Evolutionary conservation across 495 filamentous ascomycete genomes (phyloP).

Genomic region (Lasiosphaeria ovina): DNA sequence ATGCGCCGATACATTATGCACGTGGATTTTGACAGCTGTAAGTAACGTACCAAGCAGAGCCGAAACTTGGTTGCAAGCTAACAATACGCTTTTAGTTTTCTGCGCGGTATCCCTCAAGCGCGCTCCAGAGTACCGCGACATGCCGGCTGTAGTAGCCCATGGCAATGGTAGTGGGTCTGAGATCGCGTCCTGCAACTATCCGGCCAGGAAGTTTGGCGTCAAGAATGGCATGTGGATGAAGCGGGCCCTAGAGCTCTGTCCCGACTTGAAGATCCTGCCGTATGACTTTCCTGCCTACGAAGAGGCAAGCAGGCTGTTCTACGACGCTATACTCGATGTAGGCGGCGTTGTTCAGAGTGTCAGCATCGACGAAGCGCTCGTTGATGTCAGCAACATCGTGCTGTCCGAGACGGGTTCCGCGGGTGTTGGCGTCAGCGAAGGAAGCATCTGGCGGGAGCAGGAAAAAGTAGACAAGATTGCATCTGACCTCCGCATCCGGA

Average conservation of each 20-base stretch:
- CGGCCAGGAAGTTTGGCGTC: slow-evolving; percentile 77
- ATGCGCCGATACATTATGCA: slow-evolving; percentile 84
- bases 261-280: slow-evolving; percentile 77
- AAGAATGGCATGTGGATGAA: slow-evolving; percentile 99
- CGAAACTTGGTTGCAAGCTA: neutral
- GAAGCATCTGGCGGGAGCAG: slow-evolving; percentile 77
- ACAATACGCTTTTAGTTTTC: slow-evolving; percentile 53
- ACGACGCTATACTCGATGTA: slow-evolving; percentile 73
- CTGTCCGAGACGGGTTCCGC: slow-evolving; percentile 64
- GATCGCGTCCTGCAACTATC: slow-evolving; percentile 96
- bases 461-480: slow-evolving; percentile 76
- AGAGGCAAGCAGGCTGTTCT: slow-evolving; percentile 84
- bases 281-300: slow-evolving; percentile 96
- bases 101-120: slow-evolving; percentile 85
- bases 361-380: slow-evolving; percentile 89
- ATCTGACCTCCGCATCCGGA: slow-evolving; percentile 57
- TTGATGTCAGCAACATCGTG: slow-evolving; percentile 71
- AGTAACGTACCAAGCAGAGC: neutral
- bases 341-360: slow-evolving; percentile 90
- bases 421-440: slow-evolving; percentile 66
- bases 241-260: slow-evolving; percentile 75
- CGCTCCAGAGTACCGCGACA: slow-evolving; percentile 69
- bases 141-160: slow-evolving; percentile 88
- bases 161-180: slow-evolving; percentile 81
- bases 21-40: slow-evolving; percentile 89